A percentile compares a stretch with the other conserved stretches of the same genome.
These are phyloP conservation scores for Hypholoma sublateritium DNA, from an alignment of 768 basidiomycete species.

Conservation along the genomic window DNA sequence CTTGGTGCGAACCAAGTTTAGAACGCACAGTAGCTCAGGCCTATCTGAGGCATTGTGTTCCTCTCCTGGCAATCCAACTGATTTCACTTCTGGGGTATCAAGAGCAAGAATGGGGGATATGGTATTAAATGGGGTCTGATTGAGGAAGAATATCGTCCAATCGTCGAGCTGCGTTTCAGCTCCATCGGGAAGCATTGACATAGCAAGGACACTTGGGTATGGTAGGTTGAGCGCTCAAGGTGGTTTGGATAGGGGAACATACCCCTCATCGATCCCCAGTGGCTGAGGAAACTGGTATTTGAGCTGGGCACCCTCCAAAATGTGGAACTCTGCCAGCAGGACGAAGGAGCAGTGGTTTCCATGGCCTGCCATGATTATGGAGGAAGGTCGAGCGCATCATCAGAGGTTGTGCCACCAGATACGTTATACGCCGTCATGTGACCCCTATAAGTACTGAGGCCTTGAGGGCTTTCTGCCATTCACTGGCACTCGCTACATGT, in stretches of 20 bases:
- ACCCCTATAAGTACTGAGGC: constrained; percentile 2
- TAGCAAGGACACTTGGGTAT: constrained; percentile 76
- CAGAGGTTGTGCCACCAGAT: background rate
- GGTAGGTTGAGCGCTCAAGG: constrained; percentile 9
- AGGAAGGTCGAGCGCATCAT: background rate
- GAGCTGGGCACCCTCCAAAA: constrained; percentile 89
- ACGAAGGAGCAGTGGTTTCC: constrained; percentile 88
- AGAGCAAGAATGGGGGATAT: constrained; percentile 80
- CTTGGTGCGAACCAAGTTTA: constrained; percentile 91
- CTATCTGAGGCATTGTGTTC: constrained; percentile 28
- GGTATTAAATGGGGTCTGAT: constrained; percentile 88
- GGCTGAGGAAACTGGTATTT: constrained; percentile 97
- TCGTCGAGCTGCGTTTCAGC: constrained; percentile 94
- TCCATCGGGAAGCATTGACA: constrained; percentile 98
- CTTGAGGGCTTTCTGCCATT: background rate
- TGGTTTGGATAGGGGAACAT: constrained; percentile 22
- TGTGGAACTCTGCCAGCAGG: constrained; percentile 98
- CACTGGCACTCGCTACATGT: background rate
- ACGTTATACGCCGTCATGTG: background rate
- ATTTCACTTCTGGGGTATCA: constrained; percentile 50
- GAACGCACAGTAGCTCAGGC: constrained; percentile 75
- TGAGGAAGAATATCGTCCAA: constrained; percentile 98
- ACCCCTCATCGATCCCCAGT: constrained; percentile 94
- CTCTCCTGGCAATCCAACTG: constrained; percentile 35
- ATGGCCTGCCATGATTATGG: constrained; percentile 46